These are phyloP conservation scores for Clitoria ternatea DNA, from an alignment of 306 rosid species.

Conservation along the genomic window DNA sequence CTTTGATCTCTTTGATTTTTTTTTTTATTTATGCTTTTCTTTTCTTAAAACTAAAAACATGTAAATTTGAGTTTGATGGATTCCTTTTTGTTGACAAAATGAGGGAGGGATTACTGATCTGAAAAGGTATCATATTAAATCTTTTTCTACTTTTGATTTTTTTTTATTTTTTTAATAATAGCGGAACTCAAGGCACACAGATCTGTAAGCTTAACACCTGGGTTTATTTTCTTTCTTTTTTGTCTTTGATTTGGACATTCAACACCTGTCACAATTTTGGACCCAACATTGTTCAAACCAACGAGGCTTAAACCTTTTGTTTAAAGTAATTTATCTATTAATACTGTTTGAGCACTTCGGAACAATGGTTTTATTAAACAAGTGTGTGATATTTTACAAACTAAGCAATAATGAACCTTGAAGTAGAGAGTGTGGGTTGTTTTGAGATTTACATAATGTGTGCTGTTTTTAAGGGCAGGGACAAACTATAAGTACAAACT, in stretches of 20 bases:
- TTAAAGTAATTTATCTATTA: slow-evolving; percentile 5
- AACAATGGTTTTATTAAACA: slow-evolving; percentile 17
- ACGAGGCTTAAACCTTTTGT: not conserved
- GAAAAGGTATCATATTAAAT: slow-evolving; percentile 8
- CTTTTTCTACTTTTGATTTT: not conserved
- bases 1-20: slow-evolving; percentile 12
- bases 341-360: slow-evolving; percentile 10
- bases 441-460: slow-evolving; percentile 23
- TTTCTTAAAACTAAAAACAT: not conserved
- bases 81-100: not conserved
- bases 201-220: slow-evolving; percentile 49
- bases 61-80: too few species aligned
- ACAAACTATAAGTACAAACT: slow-evolving; percentile 40
- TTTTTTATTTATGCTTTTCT: not conserved
- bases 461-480: slow-evolving; percentile 36
- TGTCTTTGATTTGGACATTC: slow-evolving; percentile 33
- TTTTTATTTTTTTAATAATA: slow-evolving; percentile 13
- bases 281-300: slow-evolving; percentile 53
- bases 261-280: slow-evolving; percentile 56
- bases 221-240: slow-evolving; percentile 21
- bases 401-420: slow-evolving; percentile 16
- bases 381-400: not conserved
- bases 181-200: slow-evolving; percentile 43
- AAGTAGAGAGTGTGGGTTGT: not conserved
- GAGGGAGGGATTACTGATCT: slow-evolving; percentile 28